Percentiles rank a stretch among this genome's conserved stretches.
These are phyloP conservation scores for Herpotrichia juniperi DNA, from an alignment of 2,329 filamentous ascomycete species.

Conservation along the genomic window DNA sequence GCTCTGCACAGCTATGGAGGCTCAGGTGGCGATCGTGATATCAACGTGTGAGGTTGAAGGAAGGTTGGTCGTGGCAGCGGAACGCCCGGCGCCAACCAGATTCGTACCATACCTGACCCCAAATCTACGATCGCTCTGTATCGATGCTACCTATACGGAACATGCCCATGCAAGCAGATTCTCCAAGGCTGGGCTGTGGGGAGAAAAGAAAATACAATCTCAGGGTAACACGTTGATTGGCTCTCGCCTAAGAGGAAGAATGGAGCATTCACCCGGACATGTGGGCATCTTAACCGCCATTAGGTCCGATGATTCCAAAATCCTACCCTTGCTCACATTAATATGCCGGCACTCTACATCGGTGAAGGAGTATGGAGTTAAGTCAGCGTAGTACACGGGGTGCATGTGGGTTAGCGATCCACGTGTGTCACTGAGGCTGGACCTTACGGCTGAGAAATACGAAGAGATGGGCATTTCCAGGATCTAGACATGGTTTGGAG, in stretches of 20 bases:
- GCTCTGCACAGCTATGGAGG: background rate
- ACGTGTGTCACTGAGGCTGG: conserved; percentile 8
- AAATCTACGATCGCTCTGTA: background rate
- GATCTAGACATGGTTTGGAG: background rate
- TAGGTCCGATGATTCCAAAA: background rate
- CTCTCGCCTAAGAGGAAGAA: background rate
- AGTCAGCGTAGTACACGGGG: background rate
- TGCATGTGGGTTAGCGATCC: conserved; percentile 1
- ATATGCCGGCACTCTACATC: conserved; percentile 5
- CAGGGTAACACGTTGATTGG: background rate
- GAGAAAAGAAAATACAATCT: background rate
- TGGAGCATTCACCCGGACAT: background rate
- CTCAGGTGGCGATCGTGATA: background rate
- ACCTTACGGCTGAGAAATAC: conserved; percentile 28
- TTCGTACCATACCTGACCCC: no score
- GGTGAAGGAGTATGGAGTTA: background rate
- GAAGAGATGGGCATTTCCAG: conserved; percentile 10
- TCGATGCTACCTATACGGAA: background rate
- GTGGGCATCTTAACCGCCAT: conserved; percentile 1
- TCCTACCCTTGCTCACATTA: background rate
- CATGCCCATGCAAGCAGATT: background rate
- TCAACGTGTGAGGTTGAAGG: background rate
- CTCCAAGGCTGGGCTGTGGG: background rate
- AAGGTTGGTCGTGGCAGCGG: background rate
- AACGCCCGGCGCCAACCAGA: no score